Evolutionary conservation across 176 grass and related monocot genomes (phyloP), one percentile per base, ranked within the genome.

Genomic region (Oryza longistaminata): DNA sequence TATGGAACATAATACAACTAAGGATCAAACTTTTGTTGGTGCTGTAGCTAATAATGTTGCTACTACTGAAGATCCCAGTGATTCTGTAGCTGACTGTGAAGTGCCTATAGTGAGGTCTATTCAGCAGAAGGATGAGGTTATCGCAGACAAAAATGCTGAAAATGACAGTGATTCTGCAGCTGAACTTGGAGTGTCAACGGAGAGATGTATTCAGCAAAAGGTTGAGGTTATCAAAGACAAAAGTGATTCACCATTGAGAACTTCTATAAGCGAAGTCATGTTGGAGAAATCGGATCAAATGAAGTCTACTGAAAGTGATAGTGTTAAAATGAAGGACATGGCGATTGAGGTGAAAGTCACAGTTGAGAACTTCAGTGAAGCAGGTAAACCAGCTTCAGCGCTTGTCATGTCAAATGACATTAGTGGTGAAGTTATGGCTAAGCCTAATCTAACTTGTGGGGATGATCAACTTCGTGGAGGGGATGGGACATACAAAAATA

Each of bases 361-460:
- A 34, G 35, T n/a, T 42, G 69, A 68, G 33, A 86, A 16, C 77
- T 92, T n/a, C 71, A 71, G 70, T 74, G 70, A 71, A 39, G 64
- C 61, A 74, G 87, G 55, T 70, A 65, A 39, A 25, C 66, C 37
- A 73, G 43, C 42, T 78, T 73, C 78, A 5, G 68, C 0, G 9
- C 42, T 48, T 6, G 75, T 21, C 60, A 64, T 46, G 33, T 84
- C 89, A 71, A 78, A 66, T 81, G 62, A 77, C 29, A 58, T 81
- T 39, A 16, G 68, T 75, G 66, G 17, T 65, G 83, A 83, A 80
- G 80, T 81, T 84, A 62, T 78, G 49, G 69, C 55, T 67, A 83
- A 87, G 69, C 67, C 80, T 64, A 70, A 31, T 68, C 80, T 77
- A 88, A 80, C n/a, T 79, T 88, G 73, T 83, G 75, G 76, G 87